Percentiles rank a stretch among this genome's conserved stretches.
Evolutionary conservation across 345 rosid genomes (phyloP).

Genomic region (Citrus maxima): DNA sequence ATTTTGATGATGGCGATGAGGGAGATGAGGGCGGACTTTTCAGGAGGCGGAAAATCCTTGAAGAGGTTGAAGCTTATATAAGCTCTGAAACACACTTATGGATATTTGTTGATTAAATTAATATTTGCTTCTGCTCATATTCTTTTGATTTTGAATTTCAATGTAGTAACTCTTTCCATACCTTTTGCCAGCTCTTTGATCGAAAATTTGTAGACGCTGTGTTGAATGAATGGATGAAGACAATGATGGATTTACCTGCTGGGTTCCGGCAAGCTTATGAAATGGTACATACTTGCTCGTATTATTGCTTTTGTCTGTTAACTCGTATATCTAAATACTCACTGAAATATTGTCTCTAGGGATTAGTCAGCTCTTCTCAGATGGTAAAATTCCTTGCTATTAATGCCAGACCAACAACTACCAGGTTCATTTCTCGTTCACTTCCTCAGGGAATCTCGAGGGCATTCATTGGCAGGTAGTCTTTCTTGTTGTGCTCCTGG

Average conservation of each 20-base stretch:
- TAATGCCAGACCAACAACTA: slow-evolving; percentile 90
- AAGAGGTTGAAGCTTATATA: slow-evolving; percentile 58
- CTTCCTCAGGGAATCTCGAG: slow-evolving; percentile 85
- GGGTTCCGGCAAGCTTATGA: slow-evolving; percentile 97
- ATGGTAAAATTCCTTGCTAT: slow-evolving; percentile 86
- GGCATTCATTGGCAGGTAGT: slow-evolving; percentile 95
- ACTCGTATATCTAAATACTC: slow-evolving; percentile 13
- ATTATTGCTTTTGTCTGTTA: neutral
- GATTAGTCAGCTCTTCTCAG: slow-evolving; percentile 97
- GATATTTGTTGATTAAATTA: neutral
- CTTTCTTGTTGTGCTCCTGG: neutral
- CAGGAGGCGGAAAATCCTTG: slow-evolving; percentile 70
- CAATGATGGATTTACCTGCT: slow-evolving; percentile 94
- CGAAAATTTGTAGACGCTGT: slow-evolving; percentile 91
- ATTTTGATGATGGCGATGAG: slow-evolving; percentile 84
- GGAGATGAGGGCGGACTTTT: slow-evolving; percentile 93
- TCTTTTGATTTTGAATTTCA: slow-evolving; percentile 2
- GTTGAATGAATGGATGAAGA: slow-evolving; percentile 92
- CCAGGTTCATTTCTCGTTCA: slow-evolving; percentile 77
- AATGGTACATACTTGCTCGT: slow-evolving; percentile 49
- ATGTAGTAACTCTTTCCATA: slow-evolving; percentile 11
- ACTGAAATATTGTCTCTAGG: slow-evolving; percentile 51
- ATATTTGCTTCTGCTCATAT: neutral
- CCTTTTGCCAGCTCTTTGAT: slow-evolving; percentile 70
- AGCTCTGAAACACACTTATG: neutral